Base-by-base conservation (phyloP, 495 filamentous ascomycete genomes). In the Penicillium ochrochloron region DNA sequence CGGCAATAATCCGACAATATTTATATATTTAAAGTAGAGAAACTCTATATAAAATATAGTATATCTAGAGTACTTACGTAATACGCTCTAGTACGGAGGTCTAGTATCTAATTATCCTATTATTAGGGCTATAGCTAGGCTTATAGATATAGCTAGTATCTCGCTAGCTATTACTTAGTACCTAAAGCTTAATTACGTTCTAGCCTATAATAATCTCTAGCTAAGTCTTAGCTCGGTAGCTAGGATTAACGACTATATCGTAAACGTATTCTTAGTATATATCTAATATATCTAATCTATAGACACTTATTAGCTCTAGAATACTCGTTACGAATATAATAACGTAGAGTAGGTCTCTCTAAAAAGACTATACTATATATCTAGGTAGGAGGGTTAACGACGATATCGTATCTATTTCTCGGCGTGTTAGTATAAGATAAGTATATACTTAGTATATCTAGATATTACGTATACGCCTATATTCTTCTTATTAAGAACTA, bases 161-260 rank as follows among this genome's bases (percentile, higher is more conserved):
- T 14, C 11, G 21, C 44, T 8, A 48, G 21, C 44, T 8, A 25
- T 6, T 6, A 0, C 4, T 1, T 3, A 58, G 41, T 10, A 63
- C 17, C 61, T 17, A 63, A 31, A n/a, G 53, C 33, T 58, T 63
- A 9, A 63, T 51, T n/a, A 53, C 52, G 51, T 58, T 58, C 2
- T 58, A 23, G 25, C 42, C 54, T 5, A 42, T 4, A 21, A 52
- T 41, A 2, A 58, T 63, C 6, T 63, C 61, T 0, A 0, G 1
- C 4, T 11, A 2, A 21, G 9, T 37, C 33, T 63, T 63, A 2
- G 25, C 29, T 19, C 54, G 17, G 39, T 31, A 15, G n/a, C 41
- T 21, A 21, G 53, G 53, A 10, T 58, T 34, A 53, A 51, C n/a
- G 44, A 48, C 33, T 39, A 42, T 39, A 63, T 23, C 21, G 42